These are phyloP conservation scores for Macaranga tanarius DNA, from an alignment of 441 rosid genomes.

Conservation along the genomic window DNA sequence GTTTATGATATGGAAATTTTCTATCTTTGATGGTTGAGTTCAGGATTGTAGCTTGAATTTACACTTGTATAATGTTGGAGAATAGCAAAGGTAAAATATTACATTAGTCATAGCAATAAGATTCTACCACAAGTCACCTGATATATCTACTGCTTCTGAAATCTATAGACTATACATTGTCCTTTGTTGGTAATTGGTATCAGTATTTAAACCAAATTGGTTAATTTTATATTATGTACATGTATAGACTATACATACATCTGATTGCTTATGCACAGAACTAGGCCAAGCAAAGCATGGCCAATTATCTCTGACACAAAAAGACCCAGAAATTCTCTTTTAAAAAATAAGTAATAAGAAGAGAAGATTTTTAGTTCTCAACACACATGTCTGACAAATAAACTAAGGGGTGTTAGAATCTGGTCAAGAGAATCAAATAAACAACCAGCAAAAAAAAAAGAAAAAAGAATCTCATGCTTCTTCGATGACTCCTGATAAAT, in stretches of 20 bases:
- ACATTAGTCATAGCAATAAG: too few species aligned
- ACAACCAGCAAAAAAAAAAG: not conserved
- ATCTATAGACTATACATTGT: too few species aligned
- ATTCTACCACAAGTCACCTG: too few species aligned
- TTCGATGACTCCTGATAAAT: conserved; percentile 38
- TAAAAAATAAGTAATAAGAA: conserved; percentile 18
- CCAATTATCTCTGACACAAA: conserved; percentile 32
- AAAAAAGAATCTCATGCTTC: conserved; percentile 26
- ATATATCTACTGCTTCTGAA: too few species aligned
- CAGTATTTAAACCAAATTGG: conserved; percentile 31
- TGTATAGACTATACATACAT: not conserved
- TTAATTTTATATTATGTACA: not conserved
- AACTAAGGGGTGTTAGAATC: conserved; percentile 34
- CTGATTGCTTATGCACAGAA: conserved; percentile 33
- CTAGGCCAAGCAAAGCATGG: conserved; percentile 16
- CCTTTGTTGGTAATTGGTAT: conserved; percentile 38
- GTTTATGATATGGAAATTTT: too few species aligned
- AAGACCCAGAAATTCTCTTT: not conserved
- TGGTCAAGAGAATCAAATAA: conserved; percentile 34
- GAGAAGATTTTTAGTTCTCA: conserved; percentile 24
- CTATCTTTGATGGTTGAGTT: too few species aligned
- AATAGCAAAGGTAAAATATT: too few species aligned
- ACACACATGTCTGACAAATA: conserved; percentile 32
- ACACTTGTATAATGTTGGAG: too few species aligned
- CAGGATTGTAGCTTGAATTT: too few species aligned